Conservation (phyloP, 495 filamentous ascomycete species). For the Lasiosphaeriaceae sp. region DNA sequence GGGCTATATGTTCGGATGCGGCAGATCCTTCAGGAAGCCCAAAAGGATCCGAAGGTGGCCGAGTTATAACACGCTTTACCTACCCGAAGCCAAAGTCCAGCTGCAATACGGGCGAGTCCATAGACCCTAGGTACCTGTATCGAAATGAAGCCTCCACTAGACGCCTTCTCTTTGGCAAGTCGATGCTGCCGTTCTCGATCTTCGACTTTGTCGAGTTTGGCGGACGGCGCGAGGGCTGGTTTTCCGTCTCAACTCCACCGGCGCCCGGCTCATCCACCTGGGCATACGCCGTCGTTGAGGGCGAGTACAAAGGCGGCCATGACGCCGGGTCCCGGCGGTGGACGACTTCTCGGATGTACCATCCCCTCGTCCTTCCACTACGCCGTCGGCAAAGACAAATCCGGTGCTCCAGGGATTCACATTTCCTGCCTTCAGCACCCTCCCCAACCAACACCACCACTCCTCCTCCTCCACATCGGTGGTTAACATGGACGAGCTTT, state of each 20-base stretch:
- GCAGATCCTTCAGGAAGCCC: conserved; percentile 18
- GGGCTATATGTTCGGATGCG: conserved; percentile 25
- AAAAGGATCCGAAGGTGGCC: conserved; percentile 10
- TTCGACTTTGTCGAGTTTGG: background rate
- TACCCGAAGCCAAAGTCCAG: background rate
- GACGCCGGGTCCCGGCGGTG: background rate
- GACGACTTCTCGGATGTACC: background rate
- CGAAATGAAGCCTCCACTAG: background rate
- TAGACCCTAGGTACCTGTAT: background rate
- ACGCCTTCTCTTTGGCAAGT: background rate
- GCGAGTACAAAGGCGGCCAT: background rate
- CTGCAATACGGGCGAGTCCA: background rate
- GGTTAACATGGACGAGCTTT: background rate
- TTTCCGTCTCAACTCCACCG: background rate
- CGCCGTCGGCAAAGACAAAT: background rate
- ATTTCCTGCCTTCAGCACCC: background rate
- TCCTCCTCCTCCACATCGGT: background rate
- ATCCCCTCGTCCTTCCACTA: background rate
- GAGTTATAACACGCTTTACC: background rate
- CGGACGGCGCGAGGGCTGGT: background rate
- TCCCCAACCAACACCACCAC: background rate
- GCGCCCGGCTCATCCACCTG: background rate
- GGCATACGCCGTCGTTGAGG: background rate
- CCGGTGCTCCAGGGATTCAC: background rate
- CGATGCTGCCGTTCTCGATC: background rate